Evolutionary conservation across 192 early-diverging fungal genomes (phyloP).

Genomic region (Backusella morwellensis): DNA sequence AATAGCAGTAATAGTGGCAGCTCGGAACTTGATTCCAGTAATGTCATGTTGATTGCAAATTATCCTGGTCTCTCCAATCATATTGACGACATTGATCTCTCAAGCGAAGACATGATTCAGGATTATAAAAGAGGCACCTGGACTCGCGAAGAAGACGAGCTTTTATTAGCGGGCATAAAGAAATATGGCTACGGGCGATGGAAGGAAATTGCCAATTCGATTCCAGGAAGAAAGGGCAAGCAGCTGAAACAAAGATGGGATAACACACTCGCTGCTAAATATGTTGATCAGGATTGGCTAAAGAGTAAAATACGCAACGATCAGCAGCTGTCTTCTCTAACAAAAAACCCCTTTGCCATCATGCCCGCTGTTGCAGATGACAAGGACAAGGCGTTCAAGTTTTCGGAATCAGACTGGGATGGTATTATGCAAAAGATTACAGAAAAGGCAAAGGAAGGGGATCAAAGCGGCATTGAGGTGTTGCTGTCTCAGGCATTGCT

Average conservation of each 20-base stretch:
- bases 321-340: background rate
- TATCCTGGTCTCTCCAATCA: constrained; percentile 15
- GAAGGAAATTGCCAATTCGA: constrained; percentile 29
- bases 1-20: background rate
- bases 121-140: constrained; percentile 30
- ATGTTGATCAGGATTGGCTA: constrained; percentile 31
- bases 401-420: constrained; percentile 27
- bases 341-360: background rate
- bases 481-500: constrained; percentile 18
- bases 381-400: background rate
- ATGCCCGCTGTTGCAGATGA: background rate
- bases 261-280: constrained; percentile 31
- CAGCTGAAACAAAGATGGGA: constrained; percentile 36
- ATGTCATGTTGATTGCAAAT: constrained; percentile 25
- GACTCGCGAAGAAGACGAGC: constrained; percentile 35
- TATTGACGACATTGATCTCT: constrained; percentile 7
- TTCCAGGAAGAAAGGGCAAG: constrained; percentile 35
- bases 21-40: background rate
- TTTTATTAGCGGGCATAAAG: constrained; percentile 31
- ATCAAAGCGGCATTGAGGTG: constrained; percentile 15
- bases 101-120: constrained; percentile 20
- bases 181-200: constrained; percentile 29
- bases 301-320: constrained; percentile 19
- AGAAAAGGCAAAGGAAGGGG: constrained; percentile 21
- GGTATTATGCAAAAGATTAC: constrained; percentile 25